Percentiles rank a stretch among this genome's conserved stretches.
Evolutionary conservation across 345 rosid genomes (phyloP).

Genomic region (Ailanthus altissimus): DNA sequence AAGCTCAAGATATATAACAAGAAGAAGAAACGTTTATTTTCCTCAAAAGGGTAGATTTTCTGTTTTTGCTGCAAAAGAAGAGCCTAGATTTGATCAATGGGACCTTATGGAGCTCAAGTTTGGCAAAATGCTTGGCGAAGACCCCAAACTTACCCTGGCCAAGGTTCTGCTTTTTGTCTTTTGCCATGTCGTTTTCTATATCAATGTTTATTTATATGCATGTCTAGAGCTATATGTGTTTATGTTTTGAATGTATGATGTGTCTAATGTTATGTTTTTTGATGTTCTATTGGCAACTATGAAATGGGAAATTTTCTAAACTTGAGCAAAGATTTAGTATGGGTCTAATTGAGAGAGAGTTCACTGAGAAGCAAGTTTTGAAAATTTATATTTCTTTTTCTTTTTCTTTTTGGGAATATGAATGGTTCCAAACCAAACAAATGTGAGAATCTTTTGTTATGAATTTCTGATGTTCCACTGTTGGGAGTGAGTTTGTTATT

Average conservation of each 20-base stretch:
- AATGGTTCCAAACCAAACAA: neutral
- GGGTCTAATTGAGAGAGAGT: too few relatives aligned
- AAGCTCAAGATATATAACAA: slow-evolving; percentile 9
- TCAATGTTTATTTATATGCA: neutral
- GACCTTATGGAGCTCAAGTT: slow-evolving; percentile 95
- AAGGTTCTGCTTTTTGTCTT: slow-evolving; percentile 48
- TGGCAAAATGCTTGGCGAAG: slow-evolving; percentile 84
- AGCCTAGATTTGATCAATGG: slow-evolving; percentile 58
- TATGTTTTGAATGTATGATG: neutral
- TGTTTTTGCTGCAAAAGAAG: slow-evolving; percentile 62
- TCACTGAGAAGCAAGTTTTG: neutral
- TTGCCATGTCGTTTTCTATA: neutral
- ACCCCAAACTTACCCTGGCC: slow-evolving; percentile 87
- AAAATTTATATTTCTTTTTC: neutral
- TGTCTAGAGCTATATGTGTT: neutral
- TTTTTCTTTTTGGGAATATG: neutral
- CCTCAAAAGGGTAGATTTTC: slow-evolving; percentile 33
- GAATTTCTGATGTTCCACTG: neutral
- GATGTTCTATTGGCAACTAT: neutral
- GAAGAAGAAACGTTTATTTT: slow-evolving; percentile 19
- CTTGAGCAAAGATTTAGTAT: neutral
- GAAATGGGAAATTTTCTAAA: neutral
- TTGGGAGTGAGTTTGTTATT: neutral
- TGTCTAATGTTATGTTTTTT: neutral
- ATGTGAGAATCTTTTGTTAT: neutral